Percentiles rank a stretch among this genome's conserved stretches.
Evolutionary conservation across 139 green algal genomes (phyloP).

Genomic region (Desmodesmus armatus): DNA sequence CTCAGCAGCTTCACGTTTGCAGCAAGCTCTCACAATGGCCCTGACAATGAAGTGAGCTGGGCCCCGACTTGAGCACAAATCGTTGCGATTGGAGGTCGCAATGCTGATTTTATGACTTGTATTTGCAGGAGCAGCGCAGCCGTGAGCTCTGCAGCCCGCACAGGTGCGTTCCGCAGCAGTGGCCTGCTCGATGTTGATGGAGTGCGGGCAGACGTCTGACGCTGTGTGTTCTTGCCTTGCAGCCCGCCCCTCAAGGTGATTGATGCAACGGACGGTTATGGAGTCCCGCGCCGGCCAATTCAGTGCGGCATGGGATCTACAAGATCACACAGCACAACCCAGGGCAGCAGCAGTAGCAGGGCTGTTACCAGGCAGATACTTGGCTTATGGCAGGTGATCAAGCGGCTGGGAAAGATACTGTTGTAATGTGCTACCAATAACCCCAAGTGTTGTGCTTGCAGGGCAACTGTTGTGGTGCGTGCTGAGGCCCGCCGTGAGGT

Average conservation of each 20-base stretch:
- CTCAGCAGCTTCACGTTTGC: too few species aligned
- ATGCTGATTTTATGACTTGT: background rate
- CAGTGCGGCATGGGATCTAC: too few species aligned
- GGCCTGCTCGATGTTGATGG: background rate
- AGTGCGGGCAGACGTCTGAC: background rate
- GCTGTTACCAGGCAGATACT: background rate
- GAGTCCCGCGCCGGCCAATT: too few species aligned
- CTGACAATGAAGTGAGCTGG: too few species aligned
- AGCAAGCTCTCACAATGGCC: too few species aligned
- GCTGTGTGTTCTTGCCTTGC: background rate
- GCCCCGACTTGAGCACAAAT: too few species aligned
- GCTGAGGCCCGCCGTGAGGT: conserved; percentile 75
- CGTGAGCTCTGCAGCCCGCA: conserved; percentile 28
- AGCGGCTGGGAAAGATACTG: too few species aligned
- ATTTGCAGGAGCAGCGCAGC: conserved; percentile 28
- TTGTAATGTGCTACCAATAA: too few species aligned
- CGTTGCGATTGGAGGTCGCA: too few species aligned
- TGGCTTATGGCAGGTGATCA: too few species aligned
- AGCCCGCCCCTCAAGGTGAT: conserved; percentile 48
- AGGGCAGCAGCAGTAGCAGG: background rate
- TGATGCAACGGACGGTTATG: too few species aligned
- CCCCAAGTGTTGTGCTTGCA: conserved; percentile 40
- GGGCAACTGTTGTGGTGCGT: conserved; percentile 66
- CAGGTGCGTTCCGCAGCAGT: conserved; percentile 14
- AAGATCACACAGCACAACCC: background rate